Evolutionary conservation across 2,329 filamentous ascomycete species (phyloP).

Genomic region (Cercospora sp.): DNA sequence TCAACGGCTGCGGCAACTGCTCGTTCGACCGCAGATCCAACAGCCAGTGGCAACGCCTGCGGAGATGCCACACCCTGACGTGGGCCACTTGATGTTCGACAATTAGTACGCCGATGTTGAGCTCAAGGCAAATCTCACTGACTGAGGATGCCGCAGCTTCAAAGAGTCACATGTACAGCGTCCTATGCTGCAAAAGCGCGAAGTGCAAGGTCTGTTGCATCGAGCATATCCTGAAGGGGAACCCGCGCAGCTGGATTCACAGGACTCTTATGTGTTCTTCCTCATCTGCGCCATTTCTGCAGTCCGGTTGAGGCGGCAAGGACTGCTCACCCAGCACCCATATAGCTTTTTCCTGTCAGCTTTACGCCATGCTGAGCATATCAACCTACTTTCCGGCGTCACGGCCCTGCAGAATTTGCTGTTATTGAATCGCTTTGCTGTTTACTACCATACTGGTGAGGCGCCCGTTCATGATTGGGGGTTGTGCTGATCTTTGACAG

Average conservation of each 20-base stretch:
- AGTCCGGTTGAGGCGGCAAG: slow-evolving; percentile 39
- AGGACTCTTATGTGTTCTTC: slow-evolving; percentile 41
- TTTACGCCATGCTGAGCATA: slow-evolving; percentile 35
- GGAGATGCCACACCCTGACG: slow-evolving; percentile 14
- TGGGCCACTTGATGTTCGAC: slow-evolving; percentile 4
- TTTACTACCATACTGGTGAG: slow-evolving; percentile 46
- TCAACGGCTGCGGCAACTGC: slow-evolving; percentile 8
- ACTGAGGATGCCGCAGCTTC: slow-evolving; percentile 7
- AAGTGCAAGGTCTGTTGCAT: slow-evolving; percentile 15
- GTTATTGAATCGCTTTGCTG: slow-evolving; percentile 45
- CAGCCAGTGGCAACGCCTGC: slow-evolving; percentile 11
- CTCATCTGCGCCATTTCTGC: slow-evolving; percentile 45
- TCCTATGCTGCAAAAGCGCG: slow-evolving; percentile 11
- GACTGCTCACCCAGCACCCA: slow-evolving; percentile 40
- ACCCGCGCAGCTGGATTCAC: slow-evolving; percentile 13
- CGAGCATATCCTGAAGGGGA: not conserved
- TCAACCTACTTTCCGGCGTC: slow-evolving; percentile 38
- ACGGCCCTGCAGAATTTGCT: slow-evolving; percentile 45
- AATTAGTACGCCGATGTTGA: not conserved
- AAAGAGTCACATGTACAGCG: slow-evolving; percentile 21
- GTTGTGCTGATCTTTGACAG: not conserved
- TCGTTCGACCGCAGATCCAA: slow-evolving; percentile 13
- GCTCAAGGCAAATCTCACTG: not conserved
- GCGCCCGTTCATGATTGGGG: not conserved
- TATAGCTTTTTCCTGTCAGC: slow-evolving; percentile 46